These are phyloP conservation scores for Coemansia sp. DNA, from an alignment of 192 early-diverging fungal genomes.

Conservation along the genomic window DNA sequence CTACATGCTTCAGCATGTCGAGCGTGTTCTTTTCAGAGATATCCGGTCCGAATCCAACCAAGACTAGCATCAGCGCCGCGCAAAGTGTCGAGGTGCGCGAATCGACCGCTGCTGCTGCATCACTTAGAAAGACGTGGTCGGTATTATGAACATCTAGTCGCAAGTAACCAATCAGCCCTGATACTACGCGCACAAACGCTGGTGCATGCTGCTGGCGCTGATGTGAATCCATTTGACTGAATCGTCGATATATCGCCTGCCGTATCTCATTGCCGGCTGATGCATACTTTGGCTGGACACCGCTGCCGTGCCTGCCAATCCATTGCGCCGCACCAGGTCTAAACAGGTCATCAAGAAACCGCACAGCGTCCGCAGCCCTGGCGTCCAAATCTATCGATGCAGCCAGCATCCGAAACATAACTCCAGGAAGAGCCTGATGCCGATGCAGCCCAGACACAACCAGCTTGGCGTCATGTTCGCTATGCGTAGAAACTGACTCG, in stretches of 20 bases:
- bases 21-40: conserved; percentile 14
- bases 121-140: conserved; percentile 15
- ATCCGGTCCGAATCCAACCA: conserved; percentile 34
- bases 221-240: background rate
- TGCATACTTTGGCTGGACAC: conserved; percentile 24
- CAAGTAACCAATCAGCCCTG: conserved; percentile 37
- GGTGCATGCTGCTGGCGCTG: conserved; percentile 10
- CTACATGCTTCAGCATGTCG: conserved; percentile 4
- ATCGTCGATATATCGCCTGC: conserved; percentile 14
- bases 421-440: conserved; percentile 30
- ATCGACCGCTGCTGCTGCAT: conserved; percentile 1
- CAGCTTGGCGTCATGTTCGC: conserved; percentile 2
- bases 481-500: conserved; percentile 4
- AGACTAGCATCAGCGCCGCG: conserved; percentile 25
- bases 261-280: conserved; percentile 26
- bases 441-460: conserved; percentile 21
- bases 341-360: conserved; percentile 21
- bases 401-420: conserved; percentile 29
- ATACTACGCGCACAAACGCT: conserved; percentile 21
- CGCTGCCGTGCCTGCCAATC: conserved; percentile 23
- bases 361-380: conserved; percentile 9
- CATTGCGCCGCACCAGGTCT: conserved; percentile 23
- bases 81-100: conserved; percentile 7
- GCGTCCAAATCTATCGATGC: background rate
- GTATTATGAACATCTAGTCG: conserved; percentile 20